phyloP scores from a whole-genome alignment of 176 grass and related monocot species.

The Oryza glumipatula region DNA sequence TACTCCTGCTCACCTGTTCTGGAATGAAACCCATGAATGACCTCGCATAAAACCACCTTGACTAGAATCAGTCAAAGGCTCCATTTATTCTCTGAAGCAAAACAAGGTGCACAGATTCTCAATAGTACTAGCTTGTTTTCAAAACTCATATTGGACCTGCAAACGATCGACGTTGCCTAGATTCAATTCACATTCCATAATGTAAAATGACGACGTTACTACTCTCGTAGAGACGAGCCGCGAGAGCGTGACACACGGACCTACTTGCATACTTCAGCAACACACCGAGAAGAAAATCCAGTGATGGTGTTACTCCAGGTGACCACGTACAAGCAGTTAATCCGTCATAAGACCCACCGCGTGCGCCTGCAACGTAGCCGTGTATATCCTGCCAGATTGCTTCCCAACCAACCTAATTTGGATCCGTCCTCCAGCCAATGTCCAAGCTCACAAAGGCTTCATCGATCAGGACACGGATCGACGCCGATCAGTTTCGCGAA shows the following conservation, averaged over 20 bases:
- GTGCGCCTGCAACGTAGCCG: background rate
- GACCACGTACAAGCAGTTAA: no score
- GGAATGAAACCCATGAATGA: background rate
- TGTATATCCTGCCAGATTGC: background rate
- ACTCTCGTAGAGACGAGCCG: background rate
- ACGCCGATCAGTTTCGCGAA: constrained; percentile 8
- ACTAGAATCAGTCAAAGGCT: background rate
- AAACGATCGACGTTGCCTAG: background rate
- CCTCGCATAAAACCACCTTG: background rate
- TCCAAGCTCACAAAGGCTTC: background rate
- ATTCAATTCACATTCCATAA: background rate
- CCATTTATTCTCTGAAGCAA: constrained; percentile 4
- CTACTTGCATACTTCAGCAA: background rate
- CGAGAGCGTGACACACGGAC: background rate
- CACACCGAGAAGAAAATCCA: no score
- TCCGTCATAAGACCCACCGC: no score
- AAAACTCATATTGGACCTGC: background rate
- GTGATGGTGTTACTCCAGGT: no score
- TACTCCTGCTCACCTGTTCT: no score
- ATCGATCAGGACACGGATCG: constrained; percentile 25
- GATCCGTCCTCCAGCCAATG: background rate
- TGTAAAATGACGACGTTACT: no score
- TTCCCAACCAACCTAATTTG: constrained; percentile 42
- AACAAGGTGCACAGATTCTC: background rate
- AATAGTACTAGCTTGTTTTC: background rate